Evolutionary conservation across 768 basidiomycete genomes (phyloP).

Genomic region (Leucocoprinus leucothites): DNA sequence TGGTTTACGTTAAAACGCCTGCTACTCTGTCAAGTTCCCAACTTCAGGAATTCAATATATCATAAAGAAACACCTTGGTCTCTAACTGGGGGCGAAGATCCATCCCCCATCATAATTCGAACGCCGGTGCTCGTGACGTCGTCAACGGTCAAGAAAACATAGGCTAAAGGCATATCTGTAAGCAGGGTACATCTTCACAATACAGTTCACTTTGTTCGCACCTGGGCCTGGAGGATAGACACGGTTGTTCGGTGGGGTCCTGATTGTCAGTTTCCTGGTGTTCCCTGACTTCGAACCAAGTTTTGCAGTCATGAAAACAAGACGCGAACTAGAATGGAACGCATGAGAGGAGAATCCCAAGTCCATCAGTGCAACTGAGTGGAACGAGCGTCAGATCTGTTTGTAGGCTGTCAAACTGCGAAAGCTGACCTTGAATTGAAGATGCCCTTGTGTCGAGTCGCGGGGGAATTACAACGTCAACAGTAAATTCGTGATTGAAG

Average conservation of each 20-base stretch:
- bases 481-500: constrained; percentile 32
- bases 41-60: too few species aligned
- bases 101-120: constrained; percentile 36
- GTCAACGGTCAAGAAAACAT: constrained; percentile 28
- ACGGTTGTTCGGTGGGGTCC: constrained; percentile 32
- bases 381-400: neutral
- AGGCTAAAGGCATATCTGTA: constrained; percentile 16
- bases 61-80: constrained; percentile 25
- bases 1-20: too few species aligned
- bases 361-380: constrained; percentile 35
- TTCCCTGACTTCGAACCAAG: constrained; percentile 22
- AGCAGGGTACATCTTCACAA: neutral
- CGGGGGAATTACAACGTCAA: constrained; percentile 30
- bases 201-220: constrained; percentile 5
- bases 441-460: constrained; percentile 19
- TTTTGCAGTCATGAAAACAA: constrained; percentile 32
- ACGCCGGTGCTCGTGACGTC: constrained; percentile 35
- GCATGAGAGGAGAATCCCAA: constrained; percentile 41
- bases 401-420: neutral
- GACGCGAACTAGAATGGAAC: constrained; percentile 35
- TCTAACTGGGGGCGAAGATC: constrained; percentile 34
- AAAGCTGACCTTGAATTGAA: constrained; percentile 29
- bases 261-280: constrained; percentile 29
- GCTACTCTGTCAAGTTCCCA: too few species aligned
- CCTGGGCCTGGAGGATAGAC: constrained; percentile 40